phyloP scores from a whole-genome alignment of 2,329 filamentous ascomycete genomes.

The Aphanocladium album region DNA sequence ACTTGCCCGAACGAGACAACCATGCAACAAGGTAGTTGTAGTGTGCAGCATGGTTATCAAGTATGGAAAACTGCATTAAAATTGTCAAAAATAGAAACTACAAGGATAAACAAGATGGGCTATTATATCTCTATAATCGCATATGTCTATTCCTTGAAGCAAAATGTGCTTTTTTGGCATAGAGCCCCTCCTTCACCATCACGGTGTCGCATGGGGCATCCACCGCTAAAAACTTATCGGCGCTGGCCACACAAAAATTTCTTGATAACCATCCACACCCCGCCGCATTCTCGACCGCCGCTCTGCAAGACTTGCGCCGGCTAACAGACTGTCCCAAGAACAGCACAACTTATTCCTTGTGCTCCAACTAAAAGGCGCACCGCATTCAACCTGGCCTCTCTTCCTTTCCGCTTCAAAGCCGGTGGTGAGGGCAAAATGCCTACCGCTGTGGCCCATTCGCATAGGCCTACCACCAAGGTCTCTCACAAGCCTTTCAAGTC shows the following conservation, averaged over 20 bases:
- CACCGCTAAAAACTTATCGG: constrained; percentile 13
- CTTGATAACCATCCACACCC: constrained; percentile 27
- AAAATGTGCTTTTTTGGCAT: no score
- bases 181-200: background rate
- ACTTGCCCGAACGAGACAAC: constrained; percentile 6
- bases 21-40: background rate
- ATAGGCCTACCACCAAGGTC: constrained; percentile 87
- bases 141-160: no score
- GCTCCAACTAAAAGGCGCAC: background rate
- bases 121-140: no score
- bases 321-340: background rate
- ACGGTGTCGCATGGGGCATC: constrained; percentile 5
- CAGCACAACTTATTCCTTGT: background rate
- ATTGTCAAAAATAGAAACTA: no score
- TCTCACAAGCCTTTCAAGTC: constrained; percentile 90
- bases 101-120: no score
- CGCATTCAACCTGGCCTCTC: constrained; percentile 54
- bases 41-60: no score
- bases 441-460: constrained; percentile 68
- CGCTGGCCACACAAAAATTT: constrained; percentile 18
- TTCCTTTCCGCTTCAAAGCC: constrained; percentile 86
- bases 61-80: background rate
- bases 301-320: constrained; percentile 26
- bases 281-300: constrained; percentile 19
- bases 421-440: constrained; percentile 72